Percentiles rank a stretch among this genome's conserved stretches.
phyloP scores from a whole-genome alignment of 2,329 filamentous ascomycete genomes.

The Pseudopithomyces maydicus region DNA sequence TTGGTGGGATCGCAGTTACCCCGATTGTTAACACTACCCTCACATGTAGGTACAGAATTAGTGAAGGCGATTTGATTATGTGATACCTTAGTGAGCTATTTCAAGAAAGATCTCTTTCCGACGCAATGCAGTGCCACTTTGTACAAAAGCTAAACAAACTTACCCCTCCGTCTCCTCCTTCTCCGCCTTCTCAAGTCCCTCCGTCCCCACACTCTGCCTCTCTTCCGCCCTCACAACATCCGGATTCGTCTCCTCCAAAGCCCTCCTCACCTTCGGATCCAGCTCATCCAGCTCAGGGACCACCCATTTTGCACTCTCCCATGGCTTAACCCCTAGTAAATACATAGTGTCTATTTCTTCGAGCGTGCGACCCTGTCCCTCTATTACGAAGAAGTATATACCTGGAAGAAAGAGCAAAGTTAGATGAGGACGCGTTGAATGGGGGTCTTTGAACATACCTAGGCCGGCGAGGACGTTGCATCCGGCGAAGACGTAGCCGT shows the following conservation, averaged over 20 bases:
- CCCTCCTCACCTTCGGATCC: conserved; percentile 27
- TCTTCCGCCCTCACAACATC: conserved; percentile 16
- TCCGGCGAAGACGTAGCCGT: conserved; percentile 76
- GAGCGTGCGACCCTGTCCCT: conserved; percentile 72
- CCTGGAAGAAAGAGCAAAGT: background rate
- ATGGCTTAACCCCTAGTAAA: conserved; percentile 65
- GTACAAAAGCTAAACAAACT: no score
- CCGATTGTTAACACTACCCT: no score
- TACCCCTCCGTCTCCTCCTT: conserved; percentile 3
- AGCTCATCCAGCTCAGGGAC: conserved; percentile 31
- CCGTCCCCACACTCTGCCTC: conserved; percentile 7
- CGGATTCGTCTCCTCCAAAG: conserved; percentile 27
- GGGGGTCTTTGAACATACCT: no score
- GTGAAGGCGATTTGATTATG: no score
- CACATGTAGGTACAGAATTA: no score
- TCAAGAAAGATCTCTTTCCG: no score
- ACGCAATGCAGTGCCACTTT: no score
- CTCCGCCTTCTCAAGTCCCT: conserved; percentile 4
- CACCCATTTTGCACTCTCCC: conserved; percentile 63
- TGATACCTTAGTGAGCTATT: no score
- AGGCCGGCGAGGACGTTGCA: conserved; percentile 61
- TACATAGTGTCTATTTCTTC: conserved; percentile 80
- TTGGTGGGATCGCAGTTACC: no score
- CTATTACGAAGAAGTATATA: conserved; percentile 78
- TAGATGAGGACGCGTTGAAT: background rate